Evolutionary conservation across 2,329 filamentous ascomycete species (phyloP).

Genomic region (Fusarium zealandicum): DNA sequence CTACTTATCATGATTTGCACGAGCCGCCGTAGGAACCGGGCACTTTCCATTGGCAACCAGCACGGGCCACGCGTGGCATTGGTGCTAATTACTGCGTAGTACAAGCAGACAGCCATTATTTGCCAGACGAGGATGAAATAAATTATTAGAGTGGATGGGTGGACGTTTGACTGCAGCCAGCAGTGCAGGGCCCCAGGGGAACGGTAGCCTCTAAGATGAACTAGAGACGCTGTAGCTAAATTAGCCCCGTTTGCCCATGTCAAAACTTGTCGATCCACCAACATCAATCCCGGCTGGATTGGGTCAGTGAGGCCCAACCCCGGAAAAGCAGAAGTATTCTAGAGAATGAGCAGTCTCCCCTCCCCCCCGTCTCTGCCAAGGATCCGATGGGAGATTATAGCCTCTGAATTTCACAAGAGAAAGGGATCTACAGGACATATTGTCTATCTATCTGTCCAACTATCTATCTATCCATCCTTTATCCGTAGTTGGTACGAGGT

Average conservation of each 20-base stretch:
- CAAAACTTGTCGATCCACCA: constrained; percentile 8
- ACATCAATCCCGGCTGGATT: constrained; percentile 1
- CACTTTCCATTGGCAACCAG: constrained; percentile 4
- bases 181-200: constrained; percentile 8
- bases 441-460: too few species aligned
- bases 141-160: too few species aligned
- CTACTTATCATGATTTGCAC: too few species aligned
- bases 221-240: constrained; percentile 4
- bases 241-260: constrained; percentile 2
- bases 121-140: neutral
- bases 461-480: too few species aligned
- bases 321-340: constrained; percentile 30
- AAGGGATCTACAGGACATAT: too few species aligned
- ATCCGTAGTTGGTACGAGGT: too few species aligned
- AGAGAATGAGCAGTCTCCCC: neutral
- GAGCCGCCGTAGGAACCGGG: constrained; percentile 24
- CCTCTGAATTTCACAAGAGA: constrained; percentile 10
- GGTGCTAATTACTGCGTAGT: neutral
- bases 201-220: constrained; percentile 8
- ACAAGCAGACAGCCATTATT: too few species aligned
- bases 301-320: constrained; percentile 15
- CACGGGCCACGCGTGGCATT: constrained; percentile 3
- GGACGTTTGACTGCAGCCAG: neutral
- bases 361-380: neutral
- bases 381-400: constrained; percentile 12